A percentile compares a stretch with the other conserved stretches of the same genome.
Conservation (phyloP, 2,329 filamentous ascomycete genomes). For the Didymellaceae sp. region DNA sequence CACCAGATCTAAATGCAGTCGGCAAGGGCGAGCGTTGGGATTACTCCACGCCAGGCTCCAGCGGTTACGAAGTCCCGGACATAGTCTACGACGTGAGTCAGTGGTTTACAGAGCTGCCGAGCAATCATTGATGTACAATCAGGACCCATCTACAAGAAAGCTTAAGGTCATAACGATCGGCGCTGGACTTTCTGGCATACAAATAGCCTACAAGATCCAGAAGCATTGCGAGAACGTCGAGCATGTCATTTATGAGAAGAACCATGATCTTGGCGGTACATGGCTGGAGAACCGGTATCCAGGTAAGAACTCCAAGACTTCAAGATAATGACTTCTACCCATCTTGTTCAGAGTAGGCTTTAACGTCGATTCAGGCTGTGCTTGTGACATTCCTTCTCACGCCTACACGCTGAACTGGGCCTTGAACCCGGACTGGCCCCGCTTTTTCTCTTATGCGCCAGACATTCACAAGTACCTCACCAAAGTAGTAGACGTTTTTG, state of each 20-base stretch:
- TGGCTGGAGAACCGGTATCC: constrained; percentile 56
- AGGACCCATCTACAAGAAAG: constrained; percentile 37
- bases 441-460: constrained; percentile 54
- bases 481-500: constrained; percentile 57
- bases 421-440: constrained; percentile 56
- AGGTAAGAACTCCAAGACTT: constrained; percentile 21
- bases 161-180: constrained; percentile 58
- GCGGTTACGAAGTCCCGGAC: constrained; percentile 51
- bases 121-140: not conserved
- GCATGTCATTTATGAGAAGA: constrained; percentile 58
- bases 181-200: constrained; percentile 56
- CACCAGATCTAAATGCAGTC: constrained; percentile 52
- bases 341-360: not conserved
- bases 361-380: constrained; percentile 38
- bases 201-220: constrained; percentile 58
- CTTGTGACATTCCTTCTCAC: constrained; percentile 56
- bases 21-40: constrained; percentile 47
- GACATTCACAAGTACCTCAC: constrained; percentile 59
- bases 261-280: constrained; percentile 53
- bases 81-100: constrained; percentile 44
- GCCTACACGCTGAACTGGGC: constrained; percentile 56
- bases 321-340: not conserved
- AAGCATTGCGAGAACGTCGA: constrained; percentile 53
- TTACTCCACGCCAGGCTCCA: constrained; percentile 53
- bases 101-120: too few relatives aligned